Percentiles rank a stretch among this genome's conserved stretches.
phyloP scores from a whole-genome alignment of 768 basidiomycete species.

The Amanita thiersii region DNA sequence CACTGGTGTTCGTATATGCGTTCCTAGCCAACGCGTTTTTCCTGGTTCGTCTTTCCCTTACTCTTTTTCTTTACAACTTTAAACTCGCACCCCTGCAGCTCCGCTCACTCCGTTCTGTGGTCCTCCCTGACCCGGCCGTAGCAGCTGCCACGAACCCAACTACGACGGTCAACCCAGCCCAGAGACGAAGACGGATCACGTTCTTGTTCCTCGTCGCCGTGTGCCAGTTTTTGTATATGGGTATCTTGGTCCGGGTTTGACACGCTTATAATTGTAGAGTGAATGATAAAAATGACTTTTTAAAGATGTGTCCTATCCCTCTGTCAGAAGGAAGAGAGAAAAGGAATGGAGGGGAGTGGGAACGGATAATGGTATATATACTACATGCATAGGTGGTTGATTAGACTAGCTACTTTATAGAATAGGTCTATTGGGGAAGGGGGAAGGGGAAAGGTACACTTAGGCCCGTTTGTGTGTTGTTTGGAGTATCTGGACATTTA shows the following conservation, averaged over 20 bases:
- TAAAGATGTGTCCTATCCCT: too few species aligned
- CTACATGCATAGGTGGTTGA: too few species aligned
- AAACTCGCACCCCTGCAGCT: constrained; percentile 42
- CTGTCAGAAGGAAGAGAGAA: too few species aligned
- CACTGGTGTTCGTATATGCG: constrained; percentile 71
- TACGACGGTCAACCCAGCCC: constrained; percentile 65
- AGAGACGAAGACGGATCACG: constrained; percentile 76
- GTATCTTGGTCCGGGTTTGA: constrained; percentile 56
- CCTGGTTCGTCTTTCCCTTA: constrained; percentile 47
- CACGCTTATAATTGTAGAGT: too few species aligned
- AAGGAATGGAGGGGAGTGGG: too few species aligned
- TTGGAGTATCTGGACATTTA: too few species aligned
- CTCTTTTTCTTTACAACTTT: background rate
- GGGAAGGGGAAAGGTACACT: too few species aligned
- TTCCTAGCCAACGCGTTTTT: constrained; percentile 92
- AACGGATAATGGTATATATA: too few species aligned
- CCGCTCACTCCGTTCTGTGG: constrained; percentile 85
- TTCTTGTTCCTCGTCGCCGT: constrained; percentile 87
- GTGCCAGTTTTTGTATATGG: constrained; percentile 81
- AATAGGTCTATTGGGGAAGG: too few species aligned
- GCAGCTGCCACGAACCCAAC: constrained; percentile 23
- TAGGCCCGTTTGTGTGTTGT: too few species aligned
- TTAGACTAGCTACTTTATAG: too few species aligned
- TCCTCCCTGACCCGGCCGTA: constrained; percentile 71
- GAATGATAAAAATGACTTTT: too few species aligned